A percentile compares a stretch with the other conserved stretches of the same genome.
phyloP scores from a whole-genome alignment of 257 asterid species.

The Solanum appendiculatum region DNA sequence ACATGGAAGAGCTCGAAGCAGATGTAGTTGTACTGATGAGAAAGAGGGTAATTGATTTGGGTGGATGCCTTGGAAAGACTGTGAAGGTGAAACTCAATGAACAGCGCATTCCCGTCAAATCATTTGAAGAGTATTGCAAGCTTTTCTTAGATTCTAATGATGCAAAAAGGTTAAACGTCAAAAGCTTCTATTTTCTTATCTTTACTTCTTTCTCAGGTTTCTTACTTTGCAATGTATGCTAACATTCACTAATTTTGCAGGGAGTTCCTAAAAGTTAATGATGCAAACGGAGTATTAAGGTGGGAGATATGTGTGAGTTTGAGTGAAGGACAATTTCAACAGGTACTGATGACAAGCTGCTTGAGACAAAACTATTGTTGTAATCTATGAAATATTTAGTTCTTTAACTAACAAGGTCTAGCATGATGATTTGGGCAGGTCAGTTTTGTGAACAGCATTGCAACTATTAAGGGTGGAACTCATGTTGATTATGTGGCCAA shows the following conservation, averaged over 20 bases:
- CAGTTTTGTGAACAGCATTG: conserved; percentile 86
- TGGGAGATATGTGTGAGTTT: conserved; percentile 89
- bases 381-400: not conserved
- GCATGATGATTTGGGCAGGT: conserved; percentile 36
- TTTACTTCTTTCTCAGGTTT: not conserved
- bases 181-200: not conserved
- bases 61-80: conserved; percentile 85
- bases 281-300: conserved; percentile 14
- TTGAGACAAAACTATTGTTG: not conserved
- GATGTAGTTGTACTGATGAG: conserved; percentile 94
- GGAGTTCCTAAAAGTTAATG: conserved; percentile 66
- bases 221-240: not conserved
- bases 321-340: conserved; percentile 97
- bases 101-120: conserved; percentile 52
- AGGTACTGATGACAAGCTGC: conserved; percentile 32
- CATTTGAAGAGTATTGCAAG: conserved; percentile 70
- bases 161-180: conserved; percentile 41
- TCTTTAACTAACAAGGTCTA: not conserved
- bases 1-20: conserved; percentile 78
- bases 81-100: conserved; percentile 91
- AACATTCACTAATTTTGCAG: conserved; percentile 22
- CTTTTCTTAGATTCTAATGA: conserved; percentile 54
- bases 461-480: conserved; percentile 98
- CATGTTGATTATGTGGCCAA: conserved; percentile 90
- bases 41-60: conserved; percentile 85